These are phyloP conservation scores for Ophiostoma ulmi DNA, from an alignment of 2,329 filamentous ascomycete species.

Conservation along the genomic window DNA sequence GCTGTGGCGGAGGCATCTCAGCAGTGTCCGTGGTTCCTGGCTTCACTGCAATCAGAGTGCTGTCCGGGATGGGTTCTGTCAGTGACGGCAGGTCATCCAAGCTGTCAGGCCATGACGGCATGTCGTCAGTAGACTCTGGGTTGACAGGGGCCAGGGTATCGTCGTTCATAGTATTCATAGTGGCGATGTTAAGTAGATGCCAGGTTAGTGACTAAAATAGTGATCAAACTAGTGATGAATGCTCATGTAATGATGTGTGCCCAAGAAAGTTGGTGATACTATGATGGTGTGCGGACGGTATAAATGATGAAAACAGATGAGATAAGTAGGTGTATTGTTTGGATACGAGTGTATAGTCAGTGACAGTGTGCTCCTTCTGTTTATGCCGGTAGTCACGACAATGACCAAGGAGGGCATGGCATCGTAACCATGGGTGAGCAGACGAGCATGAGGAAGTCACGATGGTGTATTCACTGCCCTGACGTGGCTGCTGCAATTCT, in stretches of 20 bases:
- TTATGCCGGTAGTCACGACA: background rate
- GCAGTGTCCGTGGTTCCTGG: background rate
- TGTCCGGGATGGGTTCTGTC: background rate
- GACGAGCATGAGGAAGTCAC: background rate
- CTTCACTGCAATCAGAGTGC: background rate
- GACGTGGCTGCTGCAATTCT: background rate
- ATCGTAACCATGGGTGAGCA: background rate
- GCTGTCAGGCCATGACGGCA: background rate
- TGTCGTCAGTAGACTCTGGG: background rate
- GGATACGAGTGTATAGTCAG: background rate
- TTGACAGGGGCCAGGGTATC: background rate
- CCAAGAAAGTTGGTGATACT: background rate
- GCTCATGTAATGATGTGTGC: background rate
- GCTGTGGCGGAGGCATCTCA: background rate
- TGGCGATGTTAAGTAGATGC: background rate
- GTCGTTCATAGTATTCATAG: background rate
- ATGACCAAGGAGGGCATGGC: background rate
- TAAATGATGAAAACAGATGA: background rate
- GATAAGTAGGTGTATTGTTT: background rate
- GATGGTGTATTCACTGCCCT: background rate
- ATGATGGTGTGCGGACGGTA: background rate
- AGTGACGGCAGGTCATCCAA: background rate
- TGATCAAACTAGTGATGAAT: background rate
- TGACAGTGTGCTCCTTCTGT: background rate
- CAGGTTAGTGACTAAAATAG: background rate